Percentiles rank a stretch among this genome's conserved stretches.
phyloP scores from a whole-genome alignment of 2,329 filamentous ascomycete genomes.

The Aspergillus sp. region DNA sequence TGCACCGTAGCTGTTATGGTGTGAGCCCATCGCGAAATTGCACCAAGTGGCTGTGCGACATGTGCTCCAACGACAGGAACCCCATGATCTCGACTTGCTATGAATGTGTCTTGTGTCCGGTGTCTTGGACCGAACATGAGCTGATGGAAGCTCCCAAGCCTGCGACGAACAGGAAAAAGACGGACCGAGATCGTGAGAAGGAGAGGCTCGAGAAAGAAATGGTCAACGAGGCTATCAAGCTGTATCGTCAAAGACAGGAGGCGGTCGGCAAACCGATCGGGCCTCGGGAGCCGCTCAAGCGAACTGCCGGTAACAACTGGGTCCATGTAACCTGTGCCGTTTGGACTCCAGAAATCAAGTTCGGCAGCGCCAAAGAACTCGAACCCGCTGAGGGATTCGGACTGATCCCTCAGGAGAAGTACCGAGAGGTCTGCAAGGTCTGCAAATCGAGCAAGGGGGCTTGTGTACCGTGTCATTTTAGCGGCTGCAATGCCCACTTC shows the following conservation, averaged over 20 bases:
- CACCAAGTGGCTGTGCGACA: constrained; percentile 91
- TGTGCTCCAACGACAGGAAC: constrained; percentile 90
- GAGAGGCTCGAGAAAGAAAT: constrained; percentile 83
- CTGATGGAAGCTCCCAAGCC: constrained; percentile 75
- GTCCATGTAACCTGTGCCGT: constrained; percentile 91
- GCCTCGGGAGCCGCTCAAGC: constrained; percentile 87
- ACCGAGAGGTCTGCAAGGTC: constrained; percentile 75
- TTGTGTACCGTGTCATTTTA: constrained; percentile 74
- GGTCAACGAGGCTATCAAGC: constrained; percentile 73
- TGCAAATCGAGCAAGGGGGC: constrained; percentile 76
- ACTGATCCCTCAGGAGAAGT: constrained; percentile 69
- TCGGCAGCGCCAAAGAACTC: constrained; percentile 77
- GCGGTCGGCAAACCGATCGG: constrained; percentile 77
- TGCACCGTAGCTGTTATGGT: constrained; percentile 93
- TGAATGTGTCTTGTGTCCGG: constrained; percentile 86
- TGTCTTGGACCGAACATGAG: constrained; percentile 76
- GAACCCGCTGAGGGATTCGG: constrained; percentile 88
- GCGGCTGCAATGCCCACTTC: constrained; percentile 53
- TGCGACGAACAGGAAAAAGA: constrained; percentile 80
- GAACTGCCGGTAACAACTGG: constrained; percentile 96
- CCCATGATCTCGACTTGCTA: constrained; percentile 92
- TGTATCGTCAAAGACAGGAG: constrained; percentile 78
- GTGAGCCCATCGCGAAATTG: constrained; percentile 65
- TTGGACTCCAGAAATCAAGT: constrained; percentile 90
- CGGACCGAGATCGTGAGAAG: constrained; percentile 84